Evolutionary conservation across 2,329 filamentous ascomycete genomes (phyloP).

Genomic region (Diplodia corticola): DNA sequence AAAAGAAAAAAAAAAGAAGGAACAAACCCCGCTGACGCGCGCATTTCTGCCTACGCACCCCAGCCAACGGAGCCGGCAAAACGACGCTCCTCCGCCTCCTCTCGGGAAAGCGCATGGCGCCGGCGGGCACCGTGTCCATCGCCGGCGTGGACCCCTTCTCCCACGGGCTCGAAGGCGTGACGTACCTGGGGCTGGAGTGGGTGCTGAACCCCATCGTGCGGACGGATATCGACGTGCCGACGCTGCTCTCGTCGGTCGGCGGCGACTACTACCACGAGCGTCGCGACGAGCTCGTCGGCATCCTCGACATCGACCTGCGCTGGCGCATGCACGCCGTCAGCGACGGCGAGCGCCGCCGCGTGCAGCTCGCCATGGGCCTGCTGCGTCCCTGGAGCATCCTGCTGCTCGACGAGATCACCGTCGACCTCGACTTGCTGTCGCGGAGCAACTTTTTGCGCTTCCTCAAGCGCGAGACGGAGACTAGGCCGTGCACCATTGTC

Average conservation of each 20-base stretch:
- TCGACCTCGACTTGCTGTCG: slow-evolving; percentile 87
- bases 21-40: not conserved
- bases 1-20: no score
- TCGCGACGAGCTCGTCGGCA: slow-evolving; percentile 79
- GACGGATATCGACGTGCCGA: slow-evolving; percentile 87
- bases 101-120: slow-evolving; percentile 90
- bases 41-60: not conserved
- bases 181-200: slow-evolving; percentile 97
- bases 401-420: slow-evolving; percentile 93
- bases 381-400: slow-evolving; percentile 88
- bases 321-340: slow-evolving; percentile 98
- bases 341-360: slow-evolving; percentile 86
- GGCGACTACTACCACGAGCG: slow-evolving; percentile 80
- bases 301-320: slow-evolving; percentile 85
- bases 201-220: slow-evolving; percentile 95
- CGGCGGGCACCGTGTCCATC: slow-evolving; percentile 70
- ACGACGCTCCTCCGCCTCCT: slow-evolving; percentile 93
- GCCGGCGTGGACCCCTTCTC: slow-evolving; percentile 90
- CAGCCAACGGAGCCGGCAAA: slow-evolving; percentile 93
- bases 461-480: slow-evolving; percentile 83
- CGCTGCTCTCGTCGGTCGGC: slow-evolving; percentile 81
- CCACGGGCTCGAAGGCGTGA: slow-evolving; percentile 85
- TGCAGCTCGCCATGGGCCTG: slow-evolving; percentile 95
- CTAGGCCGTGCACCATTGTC: slow-evolving; percentile 81
- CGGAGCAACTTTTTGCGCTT: slow-evolving; percentile 83